These are phyloP conservation scores for Xerocomellus chrysenteron DNA, from an alignment of 768 basidiomycete genomes.

Conservation along the genomic window DNA sequence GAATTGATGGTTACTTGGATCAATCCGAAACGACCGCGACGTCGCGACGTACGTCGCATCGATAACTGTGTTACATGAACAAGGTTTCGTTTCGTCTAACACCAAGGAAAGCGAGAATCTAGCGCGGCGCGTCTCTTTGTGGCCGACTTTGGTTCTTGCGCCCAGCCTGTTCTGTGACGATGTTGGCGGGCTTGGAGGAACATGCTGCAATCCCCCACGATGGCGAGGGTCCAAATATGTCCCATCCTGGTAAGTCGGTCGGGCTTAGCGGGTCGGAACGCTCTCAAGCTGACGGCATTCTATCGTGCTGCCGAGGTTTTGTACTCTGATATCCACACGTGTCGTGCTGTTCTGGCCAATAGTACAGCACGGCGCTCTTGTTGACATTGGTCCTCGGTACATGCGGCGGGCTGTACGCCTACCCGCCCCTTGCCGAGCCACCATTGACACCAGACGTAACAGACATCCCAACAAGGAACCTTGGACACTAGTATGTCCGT, in stretches of 20 bases:
- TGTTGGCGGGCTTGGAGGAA: no score
- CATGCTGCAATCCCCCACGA: not conserved
- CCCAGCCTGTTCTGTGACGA: no score
- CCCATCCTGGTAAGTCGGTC: not conserved
- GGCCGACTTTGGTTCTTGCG: not conserved
- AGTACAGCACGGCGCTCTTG: not conserved
- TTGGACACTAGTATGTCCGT: not conserved
- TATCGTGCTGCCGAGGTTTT: conserved; percentile 1
- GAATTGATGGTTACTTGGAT: not conserved
- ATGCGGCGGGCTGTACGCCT: not conserved
- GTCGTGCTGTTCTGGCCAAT: not conserved
- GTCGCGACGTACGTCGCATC: not conserved
- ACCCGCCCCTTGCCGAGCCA: not conserved
- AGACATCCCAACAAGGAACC: not conserved
- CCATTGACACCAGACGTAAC: not conserved
- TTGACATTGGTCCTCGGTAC: not conserved
- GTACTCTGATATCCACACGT: not conserved
- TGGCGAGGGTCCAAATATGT: not conserved
- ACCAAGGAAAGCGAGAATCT: not conserved
- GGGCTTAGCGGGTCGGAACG: not conserved
- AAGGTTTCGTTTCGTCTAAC: not conserved
- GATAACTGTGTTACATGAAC: not conserved
- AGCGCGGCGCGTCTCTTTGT: not conserved
- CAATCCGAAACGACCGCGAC: not conserved
- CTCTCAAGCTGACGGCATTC: conserved; percentile 13